phyloP scores from a whole-genome alignment of 208 protist genomes.

The Wallacemonas sp. region DNA sequence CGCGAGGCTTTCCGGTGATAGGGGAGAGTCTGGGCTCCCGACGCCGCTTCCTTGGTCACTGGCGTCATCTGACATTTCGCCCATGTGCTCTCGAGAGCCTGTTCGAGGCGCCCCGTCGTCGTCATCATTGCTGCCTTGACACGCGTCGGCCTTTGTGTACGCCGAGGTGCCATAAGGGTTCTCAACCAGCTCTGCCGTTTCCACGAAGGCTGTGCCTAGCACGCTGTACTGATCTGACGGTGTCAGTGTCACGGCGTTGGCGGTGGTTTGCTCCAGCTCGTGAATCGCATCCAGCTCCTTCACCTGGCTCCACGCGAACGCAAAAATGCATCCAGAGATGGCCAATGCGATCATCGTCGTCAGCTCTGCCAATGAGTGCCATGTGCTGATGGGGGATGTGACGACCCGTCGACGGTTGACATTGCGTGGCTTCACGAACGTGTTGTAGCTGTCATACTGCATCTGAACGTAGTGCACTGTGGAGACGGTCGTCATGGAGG shows the following conservation, averaged over 20 bases:
- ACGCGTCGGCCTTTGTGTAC: not conserved
- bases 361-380: slow-evolving; percentile 7
- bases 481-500: not conserved
- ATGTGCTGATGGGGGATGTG: slow-evolving; percentile 4
- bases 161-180: not conserved
- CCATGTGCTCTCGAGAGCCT: not conserved
- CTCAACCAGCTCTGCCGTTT: not conserved
- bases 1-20: not conserved
- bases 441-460: slow-evolving; percentile 3
- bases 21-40: not conserved
- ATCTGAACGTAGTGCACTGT: not conserved
- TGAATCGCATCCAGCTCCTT: not conserved
- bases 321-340: slow-evolving; percentile 5
- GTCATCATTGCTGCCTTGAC: not conserved
- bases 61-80: not conserved
- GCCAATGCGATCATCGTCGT: slow-evolving; percentile 5
- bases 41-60: not conserved
- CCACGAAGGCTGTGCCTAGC: not conserved
- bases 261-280: slow-evolving; percentile 3
- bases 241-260: not conserved
- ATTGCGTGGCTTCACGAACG: not conserved
- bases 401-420: not conserved
- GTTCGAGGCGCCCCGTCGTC: not conserved
- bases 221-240: slow-evolving; percentile 5
- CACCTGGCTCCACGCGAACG: slow-evolving; percentile 8